These are phyloP conservation scores for Uncinocarpus reesii DNA, from an alignment of 2,329 filamentous ascomycete genomes.

Conservation along the genomic window DNA sequence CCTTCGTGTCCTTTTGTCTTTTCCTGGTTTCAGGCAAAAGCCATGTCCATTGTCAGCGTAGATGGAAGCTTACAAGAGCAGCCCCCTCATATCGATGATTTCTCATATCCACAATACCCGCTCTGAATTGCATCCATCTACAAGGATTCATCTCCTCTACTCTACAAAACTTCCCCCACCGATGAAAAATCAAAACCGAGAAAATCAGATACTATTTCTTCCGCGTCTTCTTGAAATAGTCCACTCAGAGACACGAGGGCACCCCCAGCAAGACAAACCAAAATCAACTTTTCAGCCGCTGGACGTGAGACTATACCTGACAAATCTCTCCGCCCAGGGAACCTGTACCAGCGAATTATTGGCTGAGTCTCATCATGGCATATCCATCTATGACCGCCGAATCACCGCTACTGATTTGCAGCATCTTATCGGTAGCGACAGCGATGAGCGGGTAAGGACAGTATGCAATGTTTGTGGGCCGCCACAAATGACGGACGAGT, in stretches of 20 bases:
- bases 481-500: slow-evolving; percentile 57
- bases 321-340: slow-evolving; percentile 9
- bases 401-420: slow-evolving; percentile 31
- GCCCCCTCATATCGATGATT: slow-evolving; percentile 64
- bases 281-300: slow-evolving; percentile 3
- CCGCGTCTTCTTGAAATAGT: slow-evolving; percentile 35
- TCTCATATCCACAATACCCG: slow-evolving; percentile 45
- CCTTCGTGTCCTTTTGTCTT: not conserved
- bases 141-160: slow-evolving; percentile 54
- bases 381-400: slow-evolving; percentile 25
- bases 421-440: slow-evolving; percentile 24
- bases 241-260: slow-evolving; percentile 20
- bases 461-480: slow-evolving; percentile 60
- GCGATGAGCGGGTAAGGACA: slow-evolving; percentile 28
- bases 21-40: not conserved
- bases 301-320: slow-evolving; percentile 24
- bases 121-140: slow-evolving; percentile 22
- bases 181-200: slow-evolving; percentile 11
- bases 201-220: slow-evolving; percentile 38
- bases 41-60: too few species aligned
- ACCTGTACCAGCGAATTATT: not conserved
- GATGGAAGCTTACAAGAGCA: slow-evolving; percentile 24
- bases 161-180: slow-evolving; percentile 39
- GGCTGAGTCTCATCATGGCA: slow-evolving; percentile 14
- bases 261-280: not conserved